Conservation (phyloP, 2,329 filamentous ascomycete species). For the Bimuria novae-zelandiae region DNA sequence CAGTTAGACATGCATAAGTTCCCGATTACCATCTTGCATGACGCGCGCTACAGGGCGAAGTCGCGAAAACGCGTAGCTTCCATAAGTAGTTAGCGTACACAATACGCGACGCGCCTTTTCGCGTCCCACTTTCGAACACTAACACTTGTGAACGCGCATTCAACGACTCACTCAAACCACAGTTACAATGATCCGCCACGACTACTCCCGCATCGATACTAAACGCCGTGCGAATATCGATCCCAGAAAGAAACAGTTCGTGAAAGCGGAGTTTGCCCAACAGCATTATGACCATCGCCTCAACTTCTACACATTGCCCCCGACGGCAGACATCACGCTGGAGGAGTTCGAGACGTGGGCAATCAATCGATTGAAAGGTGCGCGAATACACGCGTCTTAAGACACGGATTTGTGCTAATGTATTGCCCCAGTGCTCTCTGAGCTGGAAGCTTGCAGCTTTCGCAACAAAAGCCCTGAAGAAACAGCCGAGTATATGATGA, state of each 20-base stretch:
- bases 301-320: constrained; percentile 88
- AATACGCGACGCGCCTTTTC: constrained; percentile 1
- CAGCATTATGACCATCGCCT: constrained; percentile 81
- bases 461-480: constrained; percentile 86
- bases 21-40: no score
- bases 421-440: constrained; percentile 68
- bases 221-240: constrained; percentile 81
- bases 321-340: constrained; percentile 90
- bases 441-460: constrained; percentile 93
- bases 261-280: constrained; percentile 74
- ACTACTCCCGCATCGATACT: constrained; percentile 54
- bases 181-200: constrained; percentile 44
- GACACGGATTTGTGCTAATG: constrained; percentile 11
- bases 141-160: neutral
- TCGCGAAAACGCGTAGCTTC: neutral
- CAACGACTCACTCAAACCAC: constrained; percentile 2
- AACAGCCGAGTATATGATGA: constrained; percentile 80
- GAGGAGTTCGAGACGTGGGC: constrained; percentile 99
- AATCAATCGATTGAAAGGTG: constrained; percentile 85
- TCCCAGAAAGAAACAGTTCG: constrained; percentile 85
- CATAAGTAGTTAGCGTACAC: neutral
- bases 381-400: neutral
- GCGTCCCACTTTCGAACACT: constrained; percentile 1
- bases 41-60: neutral
- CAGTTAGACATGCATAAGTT: neutral